Conservation (phyloP, 768 basidiomycete genomes). For the Boletus bicolor region DNA sequence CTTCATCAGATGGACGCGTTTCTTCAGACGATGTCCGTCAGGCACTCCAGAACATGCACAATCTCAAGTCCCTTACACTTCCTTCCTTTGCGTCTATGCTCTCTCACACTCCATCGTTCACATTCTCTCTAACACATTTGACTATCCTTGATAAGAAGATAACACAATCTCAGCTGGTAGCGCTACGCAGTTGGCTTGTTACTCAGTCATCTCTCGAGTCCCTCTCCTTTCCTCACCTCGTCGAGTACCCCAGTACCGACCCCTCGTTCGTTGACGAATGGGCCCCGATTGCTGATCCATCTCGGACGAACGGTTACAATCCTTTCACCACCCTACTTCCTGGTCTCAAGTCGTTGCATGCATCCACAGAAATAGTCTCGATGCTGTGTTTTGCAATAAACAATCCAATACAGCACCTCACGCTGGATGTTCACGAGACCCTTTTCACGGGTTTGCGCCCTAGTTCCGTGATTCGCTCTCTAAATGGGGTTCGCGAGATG, state of each 20-base stretch:
- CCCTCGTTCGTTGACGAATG: conserved; percentile 9
- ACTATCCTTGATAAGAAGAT: conserved; percentile 28
- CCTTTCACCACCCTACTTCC: conserved; percentile 18
- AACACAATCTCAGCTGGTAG: conserved; percentile 19
- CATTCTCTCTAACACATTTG: conserved; percentile 24
- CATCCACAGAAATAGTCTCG: conserved; percentile 24
- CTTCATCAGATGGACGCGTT: conserved; percentile 2
- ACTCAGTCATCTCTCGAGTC: conserved; percentile 27
- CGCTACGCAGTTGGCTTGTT: conserved; percentile 23
- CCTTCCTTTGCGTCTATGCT: conserved; percentile 25
- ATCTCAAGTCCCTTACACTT: conserved; percentile 27
- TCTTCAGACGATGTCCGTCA: conserved; percentile 18
- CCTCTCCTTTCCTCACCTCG: conserved; percentile 27
- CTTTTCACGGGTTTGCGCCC: conserved; percentile 31
- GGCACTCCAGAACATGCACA: conserved; percentile 30
- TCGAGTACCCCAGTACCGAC: conserved; percentile 9
- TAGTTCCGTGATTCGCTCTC: conserved; percentile 23
- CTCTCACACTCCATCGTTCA: conserved; percentile 14
- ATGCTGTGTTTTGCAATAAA: conserved; percentile 18
- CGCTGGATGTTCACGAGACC: conserved; percentile 25
- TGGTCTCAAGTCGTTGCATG: conserved; percentile 25
- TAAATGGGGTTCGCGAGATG: conserved; percentile 30
- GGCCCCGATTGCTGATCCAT: not conserved
- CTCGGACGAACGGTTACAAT: not conserved
- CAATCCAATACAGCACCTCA: conserved; percentile 20